phyloP scores from a whole-genome alignment of 2,329 filamentous ascomycete species.

The Intubia oerlemansii region DNA sequence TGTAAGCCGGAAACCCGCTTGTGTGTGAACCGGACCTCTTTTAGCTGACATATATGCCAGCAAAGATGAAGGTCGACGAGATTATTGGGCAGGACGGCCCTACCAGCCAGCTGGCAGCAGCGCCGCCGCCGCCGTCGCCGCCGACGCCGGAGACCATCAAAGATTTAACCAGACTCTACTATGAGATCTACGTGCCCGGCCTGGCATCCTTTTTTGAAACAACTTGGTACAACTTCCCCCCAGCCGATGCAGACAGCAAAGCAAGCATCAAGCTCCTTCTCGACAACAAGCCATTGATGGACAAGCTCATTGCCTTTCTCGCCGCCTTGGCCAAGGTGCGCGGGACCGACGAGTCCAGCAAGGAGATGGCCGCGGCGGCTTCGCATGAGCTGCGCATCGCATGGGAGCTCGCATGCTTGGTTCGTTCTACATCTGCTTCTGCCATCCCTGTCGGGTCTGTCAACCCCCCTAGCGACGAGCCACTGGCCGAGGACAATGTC shows the following conservation, averaged over 20 bases:
- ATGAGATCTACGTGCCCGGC: conserved; percentile 50
- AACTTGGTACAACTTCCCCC: conserved; percentile 53
- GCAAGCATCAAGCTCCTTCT: conserved; percentile 23
- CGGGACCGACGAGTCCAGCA: conserved; percentile 21
- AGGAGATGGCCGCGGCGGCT: conserved; percentile 30
- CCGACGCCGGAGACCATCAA: conserved; percentile 30
- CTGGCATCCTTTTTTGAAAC: conserved; percentile 65
- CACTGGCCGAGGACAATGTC: conserved; percentile 31
- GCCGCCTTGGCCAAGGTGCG: conserved; percentile 26
- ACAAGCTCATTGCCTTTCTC: conserved; percentile 46
- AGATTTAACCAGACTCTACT: conserved; percentile 51
- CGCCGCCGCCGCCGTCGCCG: conserved; percentile 28
- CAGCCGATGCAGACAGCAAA: conserved; percentile 18
- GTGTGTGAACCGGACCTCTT: too few relatives aligned
- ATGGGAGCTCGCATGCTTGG: conserved; percentile 42
- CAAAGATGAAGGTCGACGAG: conserved; percentile 51
- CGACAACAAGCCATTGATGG: conserved; percentile 34
- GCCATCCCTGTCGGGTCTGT: too few relatives aligned
- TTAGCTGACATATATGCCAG: too few relatives aligned
- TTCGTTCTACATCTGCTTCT: too few relatives aligned
- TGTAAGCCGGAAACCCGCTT: too few relatives aligned
- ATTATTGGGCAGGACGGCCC: conserved; percentile 43
- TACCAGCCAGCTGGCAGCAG: conserved; percentile 32
- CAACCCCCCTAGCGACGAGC: too few relatives aligned
- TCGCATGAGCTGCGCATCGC: conserved; percentile 35